A percentile compares a stretch with the other conserved stretches of the same genome.
These are phyloP conservation scores for Nakazawaea wyomingensis DNA, from an alignment of 805 yeast species.

Conservation along the genomic window DNA sequence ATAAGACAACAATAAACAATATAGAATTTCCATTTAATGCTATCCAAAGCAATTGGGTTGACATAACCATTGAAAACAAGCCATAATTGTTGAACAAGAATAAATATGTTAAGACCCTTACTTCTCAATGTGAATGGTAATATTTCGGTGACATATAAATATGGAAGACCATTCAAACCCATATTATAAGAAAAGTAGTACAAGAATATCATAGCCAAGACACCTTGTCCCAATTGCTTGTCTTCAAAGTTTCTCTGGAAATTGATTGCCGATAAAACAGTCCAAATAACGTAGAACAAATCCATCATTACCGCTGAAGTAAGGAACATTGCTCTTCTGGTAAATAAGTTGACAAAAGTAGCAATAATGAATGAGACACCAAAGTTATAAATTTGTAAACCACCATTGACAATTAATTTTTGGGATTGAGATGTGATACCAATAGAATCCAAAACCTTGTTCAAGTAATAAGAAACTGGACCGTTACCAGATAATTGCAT, in stretches of 20 bases:
- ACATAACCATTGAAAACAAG: slow-evolving; percentile 29
- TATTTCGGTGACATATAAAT: slow-evolving; percentile 39
- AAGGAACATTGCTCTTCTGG: slow-evolving; percentile 33
- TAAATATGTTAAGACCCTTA: slow-evolving; percentile 21
- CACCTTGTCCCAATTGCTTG: slow-evolving; percentile 38
- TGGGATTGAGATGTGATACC: slow-evolving; percentile 43
- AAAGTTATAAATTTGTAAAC: slow-evolving; percentile 43
- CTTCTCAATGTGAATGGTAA: slow-evolving; percentile 22
- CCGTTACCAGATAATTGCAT: slow-evolving; percentile 43
- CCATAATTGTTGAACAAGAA: slow-evolving; percentile 19
- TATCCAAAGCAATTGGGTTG: slow-evolving; percentile 32
- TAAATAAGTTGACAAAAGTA: slow-evolving; percentile 23
- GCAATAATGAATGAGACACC: slow-evolving; percentile 27
- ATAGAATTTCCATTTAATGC: slow-evolving; percentile 31
- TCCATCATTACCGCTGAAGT: slow-evolving; percentile 32
- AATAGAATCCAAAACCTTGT: slow-evolving; percentile 44
- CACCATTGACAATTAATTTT: slow-evolving; percentile 47
- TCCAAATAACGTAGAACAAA: slow-evolving; percentile 35
- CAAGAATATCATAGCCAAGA: slow-evolving; percentile 46
- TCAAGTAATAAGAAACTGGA: slow-evolving; percentile 40
- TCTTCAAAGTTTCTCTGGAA: slow-evolving; percentile 35
- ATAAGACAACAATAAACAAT: slow-evolving; percentile 29
- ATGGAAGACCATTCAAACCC: slow-evolving; percentile 41
- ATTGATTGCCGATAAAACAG: slow-evolving; percentile 41
- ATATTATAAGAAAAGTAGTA: slow-evolving; percentile 37